A percentile compares a stretch with the other conserved stretches of the same genome.
These are phyloP conservation scores for Lipomyces kockii DNA, from an alignment of 805 yeast genomes.

Conservation along the genomic window DNA sequence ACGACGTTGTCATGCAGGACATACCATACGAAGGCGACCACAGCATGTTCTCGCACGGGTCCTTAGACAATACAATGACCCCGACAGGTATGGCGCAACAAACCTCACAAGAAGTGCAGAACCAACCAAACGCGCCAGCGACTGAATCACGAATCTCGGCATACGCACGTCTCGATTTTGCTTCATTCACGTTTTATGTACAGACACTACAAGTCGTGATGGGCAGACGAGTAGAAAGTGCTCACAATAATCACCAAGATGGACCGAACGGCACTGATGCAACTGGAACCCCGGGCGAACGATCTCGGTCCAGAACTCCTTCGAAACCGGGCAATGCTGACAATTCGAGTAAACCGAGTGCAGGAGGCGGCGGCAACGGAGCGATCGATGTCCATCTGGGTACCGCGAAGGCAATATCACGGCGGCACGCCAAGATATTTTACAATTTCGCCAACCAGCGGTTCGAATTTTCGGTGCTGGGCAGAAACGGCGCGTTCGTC, in stretches of 20 bases:
- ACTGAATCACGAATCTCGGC: slow-evolving; percentile 48
- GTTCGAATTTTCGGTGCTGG: slow-evolving; percentile 88
- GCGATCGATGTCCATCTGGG: slow-evolving; percentile 91
- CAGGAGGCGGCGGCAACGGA: slow-evolving; percentile 38
- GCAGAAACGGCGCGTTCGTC: slow-evolving; percentile 96
- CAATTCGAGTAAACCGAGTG: slow-evolving; percentile 45
- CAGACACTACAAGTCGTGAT: slow-evolving; percentile 92
- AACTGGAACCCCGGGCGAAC: slow-evolving; percentile 13
- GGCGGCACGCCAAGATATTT: slow-evolving; percentile 93
- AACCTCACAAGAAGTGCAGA: neutral
- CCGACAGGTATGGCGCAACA: neutral
- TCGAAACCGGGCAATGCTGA: slow-evolving; percentile 3
- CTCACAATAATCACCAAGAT: slow-evolving; percentile 39
- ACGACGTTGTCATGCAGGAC: slow-evolving; percentile 12
- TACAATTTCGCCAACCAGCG: slow-evolving; percentile 96
- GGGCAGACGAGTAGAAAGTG: slow-evolving; percentile 85
- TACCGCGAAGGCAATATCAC: slow-evolving; percentile 86
- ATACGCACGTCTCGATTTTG: slow-evolving; percentile 74
- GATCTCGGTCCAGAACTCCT: slow-evolving; percentile 26
- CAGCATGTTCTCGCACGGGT: slow-evolving; percentile 2
- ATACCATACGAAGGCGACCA: slow-evolving; percentile 2
- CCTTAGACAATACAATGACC: slow-evolving; percentile 1
- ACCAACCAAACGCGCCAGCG: neutral
- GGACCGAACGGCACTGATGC: slow-evolving; percentile 24
- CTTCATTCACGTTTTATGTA: slow-evolving; percentile 89